Percentiles rank a stretch among this genome's conserved stretches.
These are phyloP conservation scores for Cladosporium sp. DNA, from an alignment of 2,329 filamentous ascomycete genomes.

Conservation along the genomic window DNA sequence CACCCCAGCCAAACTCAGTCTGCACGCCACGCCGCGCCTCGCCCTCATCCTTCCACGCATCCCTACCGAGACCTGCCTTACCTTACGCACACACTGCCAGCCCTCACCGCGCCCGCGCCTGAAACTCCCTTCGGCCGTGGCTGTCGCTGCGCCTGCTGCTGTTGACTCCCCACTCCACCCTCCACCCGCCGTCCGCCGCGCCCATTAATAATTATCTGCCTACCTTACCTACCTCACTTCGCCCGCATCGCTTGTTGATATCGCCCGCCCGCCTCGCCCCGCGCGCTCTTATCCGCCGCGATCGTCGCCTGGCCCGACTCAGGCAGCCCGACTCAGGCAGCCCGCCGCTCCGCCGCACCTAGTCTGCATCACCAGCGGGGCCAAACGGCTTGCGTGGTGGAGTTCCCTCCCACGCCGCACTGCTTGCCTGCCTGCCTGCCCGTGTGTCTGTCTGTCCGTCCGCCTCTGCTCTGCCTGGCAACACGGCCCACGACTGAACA, in stretches of 20 bases:
- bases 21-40: background rate
- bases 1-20: background rate
- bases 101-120: too few species aligned
- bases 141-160: background rate
- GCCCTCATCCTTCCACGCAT: background rate
- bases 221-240: background rate
- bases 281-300: too few species aligned
- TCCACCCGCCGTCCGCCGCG: too few species aligned
- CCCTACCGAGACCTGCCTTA: too few species aligned
- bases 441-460: background rate
- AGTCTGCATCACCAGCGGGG: too few species aligned
- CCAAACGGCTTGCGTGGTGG: too few species aligned
- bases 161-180: background rate
- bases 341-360: background rate
- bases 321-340: background rate
- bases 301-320: too few species aligned
- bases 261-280: too few species aligned
- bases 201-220: background rate
- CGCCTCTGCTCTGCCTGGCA: too few species aligned
- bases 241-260: background rate
- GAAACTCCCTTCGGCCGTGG: too few species aligned
- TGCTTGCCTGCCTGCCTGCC: background rate
- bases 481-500: too few species aligned
- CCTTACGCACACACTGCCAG: background rate
- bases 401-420: background rate